These are phyloP conservation scores for Apiospora marii DNA, from an alignment of 2,329 filamentous ascomycete genomes.

Conservation along the genomic window DNA sequence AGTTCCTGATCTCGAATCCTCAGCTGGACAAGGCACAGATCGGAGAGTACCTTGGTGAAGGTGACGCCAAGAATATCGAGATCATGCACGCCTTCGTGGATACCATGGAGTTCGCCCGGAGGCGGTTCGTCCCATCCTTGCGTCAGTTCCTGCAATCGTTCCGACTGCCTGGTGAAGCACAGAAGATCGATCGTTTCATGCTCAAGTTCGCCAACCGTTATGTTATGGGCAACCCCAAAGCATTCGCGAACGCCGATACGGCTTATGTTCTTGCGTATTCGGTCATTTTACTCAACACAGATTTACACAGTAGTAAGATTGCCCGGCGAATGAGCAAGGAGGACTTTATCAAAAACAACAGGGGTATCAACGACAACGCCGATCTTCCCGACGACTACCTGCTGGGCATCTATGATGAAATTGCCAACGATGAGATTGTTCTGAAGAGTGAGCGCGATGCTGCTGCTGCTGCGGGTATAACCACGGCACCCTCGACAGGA, in stretches of 20 bases:
- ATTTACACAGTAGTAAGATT: constrained; percentile 91
- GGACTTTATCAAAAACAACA: constrained; percentile 99
- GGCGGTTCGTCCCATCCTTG: constrained; percentile 90
- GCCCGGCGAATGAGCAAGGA: constrained; percentile 88
- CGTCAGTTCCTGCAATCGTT: constrained; percentile 94
- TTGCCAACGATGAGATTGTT: constrained; percentile 89
- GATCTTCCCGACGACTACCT: constrained; percentile 95
- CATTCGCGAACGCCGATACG: constrained; percentile 97
- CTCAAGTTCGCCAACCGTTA: constrained; percentile 98
- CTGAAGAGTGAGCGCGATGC: constrained; percentile 90
- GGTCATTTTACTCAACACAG: constrained; percentile 95
- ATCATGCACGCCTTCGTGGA: constrained; percentile 99
- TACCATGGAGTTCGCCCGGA: constrained; percentile 89
- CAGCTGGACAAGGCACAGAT: constrained; percentile 90
- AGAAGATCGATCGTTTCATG: constrained; percentile 99
- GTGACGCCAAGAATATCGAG: constrained; percentile 90
- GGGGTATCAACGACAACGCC: constrained; percentile 96
- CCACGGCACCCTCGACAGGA: constrained; percentile 67
- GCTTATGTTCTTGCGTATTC: constrained; percentile 97
- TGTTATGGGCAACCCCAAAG: constrained; percentile 92
- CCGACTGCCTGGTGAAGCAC: constrained; percentile 91
- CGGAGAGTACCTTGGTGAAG: constrained; percentile 94
- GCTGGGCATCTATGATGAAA: constrained; percentile 89
- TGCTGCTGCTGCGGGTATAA: constrained; percentile 78
- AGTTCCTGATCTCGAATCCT: constrained; percentile 82